Conservation (phyloP, 2,329 filamentous ascomycete species). For the Nothophaeocryptopus gaeumannii region DNA sequence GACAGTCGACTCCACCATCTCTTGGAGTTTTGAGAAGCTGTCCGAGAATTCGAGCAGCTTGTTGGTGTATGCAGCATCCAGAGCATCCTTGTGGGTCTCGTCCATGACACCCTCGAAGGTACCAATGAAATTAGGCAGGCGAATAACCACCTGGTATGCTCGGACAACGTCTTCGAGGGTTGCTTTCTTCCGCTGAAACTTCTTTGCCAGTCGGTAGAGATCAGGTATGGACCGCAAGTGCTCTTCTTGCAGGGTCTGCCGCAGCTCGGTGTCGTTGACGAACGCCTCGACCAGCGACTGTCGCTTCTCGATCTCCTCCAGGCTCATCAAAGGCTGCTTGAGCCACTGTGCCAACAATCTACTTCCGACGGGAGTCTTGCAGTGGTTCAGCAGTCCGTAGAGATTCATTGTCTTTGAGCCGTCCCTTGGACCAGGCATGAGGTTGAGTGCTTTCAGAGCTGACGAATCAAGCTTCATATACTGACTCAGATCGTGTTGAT, state of each 20-base stretch:
- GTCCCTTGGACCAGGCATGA: conserved; percentile 94
- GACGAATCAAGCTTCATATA: conserved; percentile 98
- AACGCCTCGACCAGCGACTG: conserved; percentile 96
- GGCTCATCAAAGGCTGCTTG: conserved; percentile 94
- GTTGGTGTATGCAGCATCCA: conserved; percentile 82
- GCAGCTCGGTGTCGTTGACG: conserved; percentile 83
- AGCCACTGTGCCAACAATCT: conserved; percentile 91
- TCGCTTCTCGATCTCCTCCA: conserved; percentile 80
- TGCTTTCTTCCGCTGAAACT: conserved; percentile 87
- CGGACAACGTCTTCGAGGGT: conserved; percentile 94
- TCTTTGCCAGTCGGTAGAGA: conserved; percentile 87
- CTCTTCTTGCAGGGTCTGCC: conserved; percentile 95
- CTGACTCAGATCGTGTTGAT: conserved; percentile 93
- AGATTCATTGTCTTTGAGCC: conserved; percentile 97
- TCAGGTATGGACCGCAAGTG: conserved; percentile 91
- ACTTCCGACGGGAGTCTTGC: conserved; percentile 92
- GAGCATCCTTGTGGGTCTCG: conserved; percentile 80
- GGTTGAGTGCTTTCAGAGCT: conserved; percentile 86
- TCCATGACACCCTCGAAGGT: conserved; percentile 94
- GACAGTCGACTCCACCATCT: conserved; percentile 98
- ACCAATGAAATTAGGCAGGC: conserved; percentile 82
- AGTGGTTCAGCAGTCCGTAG: conserved; percentile 91
- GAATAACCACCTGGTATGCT: conserved; percentile 90
- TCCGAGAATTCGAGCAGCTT: conserved; percentile 73
- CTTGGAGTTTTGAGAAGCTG: conserved; percentile 79